Evolutionary conservation across 345 rosid genomes (phyloP).

Genomic region (Cardiospermum halicacabum): DNA sequence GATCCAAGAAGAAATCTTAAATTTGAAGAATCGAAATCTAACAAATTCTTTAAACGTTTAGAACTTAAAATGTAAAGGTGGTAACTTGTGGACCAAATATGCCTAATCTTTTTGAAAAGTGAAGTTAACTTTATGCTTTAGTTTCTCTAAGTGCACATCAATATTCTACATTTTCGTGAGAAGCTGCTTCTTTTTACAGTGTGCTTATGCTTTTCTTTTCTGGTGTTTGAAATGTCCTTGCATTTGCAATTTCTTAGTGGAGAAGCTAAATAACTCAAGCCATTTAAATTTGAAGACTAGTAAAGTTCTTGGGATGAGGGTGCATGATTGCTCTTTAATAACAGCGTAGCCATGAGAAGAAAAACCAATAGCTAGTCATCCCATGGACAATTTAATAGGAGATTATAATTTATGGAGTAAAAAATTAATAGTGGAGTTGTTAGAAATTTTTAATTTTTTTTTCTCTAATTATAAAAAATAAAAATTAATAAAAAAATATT

Average conservation of each 20-base stretch:
- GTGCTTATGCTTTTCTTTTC: slow-evolving; percentile 24
- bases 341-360: not conserved
- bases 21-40: too few species aligned
- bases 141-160: not conserved
- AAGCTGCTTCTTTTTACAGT: not conserved
- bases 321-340: not conserved
- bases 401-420: too few species aligned
- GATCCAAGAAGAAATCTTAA: too few species aligned
- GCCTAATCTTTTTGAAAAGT: slow-evolving; percentile 20
- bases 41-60: too few species aligned
- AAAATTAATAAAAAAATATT: too few species aligned
- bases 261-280: slow-evolving; percentile 28
- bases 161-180: not conserved
- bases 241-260: slow-evolving; percentile 32
- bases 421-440: too few species aligned
- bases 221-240: not conserved
- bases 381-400: too few species aligned
- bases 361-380: too few species aligned
- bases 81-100: slow-evolving; percentile 23
- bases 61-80: too few species aligned
- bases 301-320: not conserved
- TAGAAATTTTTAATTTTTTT: too few species aligned
- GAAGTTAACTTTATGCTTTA: slow-evolving; percentile 15
- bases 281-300: not conserved
- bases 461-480: too few species aligned